Base-by-base conservation (phyloP, 2,329 filamentous ascomycete species). In the Fusarium circinatum region DNA sequence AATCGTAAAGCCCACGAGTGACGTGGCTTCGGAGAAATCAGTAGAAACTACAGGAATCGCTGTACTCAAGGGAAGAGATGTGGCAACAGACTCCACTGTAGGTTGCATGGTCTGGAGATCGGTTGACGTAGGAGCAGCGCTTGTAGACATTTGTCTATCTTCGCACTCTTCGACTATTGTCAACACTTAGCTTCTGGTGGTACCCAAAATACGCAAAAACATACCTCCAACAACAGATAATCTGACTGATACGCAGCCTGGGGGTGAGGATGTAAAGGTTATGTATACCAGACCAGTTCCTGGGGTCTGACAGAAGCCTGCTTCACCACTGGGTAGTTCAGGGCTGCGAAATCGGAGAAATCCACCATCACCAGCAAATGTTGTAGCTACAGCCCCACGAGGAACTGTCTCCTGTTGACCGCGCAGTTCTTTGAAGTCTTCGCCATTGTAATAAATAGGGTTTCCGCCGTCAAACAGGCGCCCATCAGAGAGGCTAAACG, bases 141-240 rank as follows among this genome's bases (percentile, higher is more conserved):
- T 54, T 10, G 13, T 0, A 54, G 51, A 28, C 7, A 24, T 13
- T 26, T 54, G 18, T 7, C 34, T 20, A 39, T 28, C 24, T 17
- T 54, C 14, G 11, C 24, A 54, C 5, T 28, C 51, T 13, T 54
- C 10, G 5, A 54, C 24, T 54, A 28, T 26, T 7, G 2, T 0
- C 24, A n/a, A 28, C 3, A 6, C 9, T 28, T 54, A 39, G 34
- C n/a, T 28, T 54, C 14, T 7, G 24, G 6, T 2, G 10, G 13
- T 3, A 12, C 17, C 5, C 1, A 17, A 4, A 11, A 9, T 1
- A 12, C 1, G 2, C 12, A 38, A 1, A 5, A n/a, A 9, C 5
- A 22, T 15, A 15, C 20, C 6, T 36, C 26, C 9, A 22, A 62
- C 14, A 4, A 54, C 7, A 10, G 32, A 17, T 8, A 63, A n/a